A percentile compares a stretch with the other conserved stretches of the same genome.
Conservation (phyloP, 2,329 filamentous ascomycete species). For the Neofusicoccum umdonicola region DNA sequence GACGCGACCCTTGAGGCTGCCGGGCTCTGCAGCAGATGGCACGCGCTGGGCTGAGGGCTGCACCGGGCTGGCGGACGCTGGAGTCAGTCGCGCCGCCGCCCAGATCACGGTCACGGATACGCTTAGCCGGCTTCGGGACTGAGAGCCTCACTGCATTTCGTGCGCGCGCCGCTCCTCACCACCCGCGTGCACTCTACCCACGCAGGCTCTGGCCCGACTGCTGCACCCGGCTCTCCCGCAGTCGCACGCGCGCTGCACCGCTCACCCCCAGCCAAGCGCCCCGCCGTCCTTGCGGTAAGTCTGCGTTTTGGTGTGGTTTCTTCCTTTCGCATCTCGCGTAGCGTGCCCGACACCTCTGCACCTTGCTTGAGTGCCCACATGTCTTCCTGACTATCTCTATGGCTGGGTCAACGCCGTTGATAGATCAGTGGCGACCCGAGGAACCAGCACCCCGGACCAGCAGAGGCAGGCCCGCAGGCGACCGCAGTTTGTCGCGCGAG, state of each 20-base stretch:
- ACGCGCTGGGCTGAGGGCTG: neutral
- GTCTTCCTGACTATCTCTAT: constrained; percentile 40
- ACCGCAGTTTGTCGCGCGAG: constrained; percentile 30
- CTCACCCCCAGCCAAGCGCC: neutral
- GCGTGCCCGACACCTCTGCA: constrained; percentile 35
- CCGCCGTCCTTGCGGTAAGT: constrained; percentile 17
- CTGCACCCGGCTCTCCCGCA: constrained; percentile 1
- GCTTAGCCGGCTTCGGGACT: constrained; percentile 19
- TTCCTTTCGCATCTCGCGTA: constrained; percentile 19
- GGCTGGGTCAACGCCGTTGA: constrained; percentile 43
- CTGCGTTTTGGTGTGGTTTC: constrained; percentile 12
- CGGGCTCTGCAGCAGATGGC: neutral
- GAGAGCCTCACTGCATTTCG: constrained; percentile 17
- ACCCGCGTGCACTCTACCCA: constrained; percentile 9
- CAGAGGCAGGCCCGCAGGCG: constrained; percentile 30
- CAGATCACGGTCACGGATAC: constrained; percentile 15
- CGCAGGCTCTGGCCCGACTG: constrained; percentile 14
- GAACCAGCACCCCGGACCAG: constrained; percentile 35
- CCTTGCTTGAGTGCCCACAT: constrained; percentile 37
- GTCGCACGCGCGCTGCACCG: constrained; percentile 2
- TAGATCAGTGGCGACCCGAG: constrained; percentile 45
- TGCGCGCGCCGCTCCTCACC: constrained; percentile 16
- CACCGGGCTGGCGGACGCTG: constrained; percentile 3
- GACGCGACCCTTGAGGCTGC: neutral
- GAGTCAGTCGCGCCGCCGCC: constrained; percentile 13